Evolutionary conservation across 352 stramenopile genomes (phyloP), one percentile per base, ranked within the genome.

Genomic region (Phytophthora hibernalis): DNA sequence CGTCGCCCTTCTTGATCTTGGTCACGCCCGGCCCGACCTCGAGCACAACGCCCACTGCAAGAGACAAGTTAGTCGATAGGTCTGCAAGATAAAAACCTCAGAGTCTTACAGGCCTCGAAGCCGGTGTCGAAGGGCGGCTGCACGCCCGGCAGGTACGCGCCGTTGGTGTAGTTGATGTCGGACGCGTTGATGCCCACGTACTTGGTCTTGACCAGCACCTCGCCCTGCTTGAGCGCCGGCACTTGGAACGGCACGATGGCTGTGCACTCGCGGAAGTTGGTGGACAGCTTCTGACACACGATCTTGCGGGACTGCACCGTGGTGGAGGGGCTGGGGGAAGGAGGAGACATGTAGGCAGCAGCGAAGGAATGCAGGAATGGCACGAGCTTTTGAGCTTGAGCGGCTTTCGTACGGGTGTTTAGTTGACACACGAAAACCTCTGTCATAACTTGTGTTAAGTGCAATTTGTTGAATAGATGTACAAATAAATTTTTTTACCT

Each of bases 221-320:
- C 73, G 49, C 70, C 77, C 30, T 53, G 47, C 61, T 78, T 72
- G 43, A 85, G 77, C 62, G 61, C 42, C 13, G 70, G 75, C 49
- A 87, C 54, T 50, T 75, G 43, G 63, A 80, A 77, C 30, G 65
- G 56, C 44, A 89, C 82, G 66, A 93, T 90, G 52, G 72, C 74
- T 20, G 82, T 91, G 73, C 79, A 89, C 64, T 84, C 81, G 63
- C 85, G 85, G 59, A 93, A 93, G 73, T 93, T 85, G 58, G 85
- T 89, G 58, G 82, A 93, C 54, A 93, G 73, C 61, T 91, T 90
- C 61, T 85, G 76, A 58, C 84, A 92, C 44, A 92, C 78, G 56
- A 92, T 92, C 75, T 92, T 92, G 59, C 82, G 84, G 28, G 76
- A 87, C 75, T 85, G 69, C 28, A 77, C 54, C 74, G 85, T 85